Percentiles rank a stretch among this genome's conserved stretches.
phyloP scores from a whole-genome alignment of 768 basidiomycete species.

The Candolleomyces eurysporus region DNA sequence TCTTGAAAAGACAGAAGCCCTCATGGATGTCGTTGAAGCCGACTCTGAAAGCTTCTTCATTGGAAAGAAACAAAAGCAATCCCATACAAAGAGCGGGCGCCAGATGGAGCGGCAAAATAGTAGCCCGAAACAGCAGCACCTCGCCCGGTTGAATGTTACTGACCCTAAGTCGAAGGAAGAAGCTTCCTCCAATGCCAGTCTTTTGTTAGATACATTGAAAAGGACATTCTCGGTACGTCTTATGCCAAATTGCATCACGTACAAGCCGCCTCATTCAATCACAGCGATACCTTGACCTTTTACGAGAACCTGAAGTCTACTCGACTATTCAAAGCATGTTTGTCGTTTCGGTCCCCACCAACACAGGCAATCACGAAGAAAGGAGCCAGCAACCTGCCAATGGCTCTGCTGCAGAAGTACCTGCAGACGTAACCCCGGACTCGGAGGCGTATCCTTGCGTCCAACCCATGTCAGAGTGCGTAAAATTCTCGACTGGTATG shows the following conservation, averaged over 20 bases:
- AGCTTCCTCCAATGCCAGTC: too few relatives aligned
- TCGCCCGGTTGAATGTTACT: too few relatives aligned
- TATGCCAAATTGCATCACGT: background rate
- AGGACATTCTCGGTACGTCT: too few relatives aligned
- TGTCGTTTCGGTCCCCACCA: background rate
- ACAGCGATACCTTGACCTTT: background rate
- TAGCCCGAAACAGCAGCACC: too few relatives aligned
- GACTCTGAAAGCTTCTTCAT: background rate
- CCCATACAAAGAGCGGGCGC: background rate
- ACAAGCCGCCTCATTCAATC: background rate
- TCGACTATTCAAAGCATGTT: background rate
- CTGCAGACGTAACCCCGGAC: constrained; percentile 8
- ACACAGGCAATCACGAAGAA: background rate
- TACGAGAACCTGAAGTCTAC: background rate
- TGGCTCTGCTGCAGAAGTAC: too few relatives aligned
- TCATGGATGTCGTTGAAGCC: background rate
- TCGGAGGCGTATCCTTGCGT: constrained; percentile 34
- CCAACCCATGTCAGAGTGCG: constrained; percentile 55
- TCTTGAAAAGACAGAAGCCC: background rate
- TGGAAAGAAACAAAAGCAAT: background rate
- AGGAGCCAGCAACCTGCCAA: too few relatives aligned
- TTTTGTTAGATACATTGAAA: too few relatives aligned
- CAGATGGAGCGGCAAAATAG: too few relatives aligned
- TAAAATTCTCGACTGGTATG: background rate
- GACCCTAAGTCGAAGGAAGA: too few relatives aligned